Conservation (phyloP, 2,329 filamentous ascomycete species). For the Neofusicoccum kwambonambiense region DNA sequence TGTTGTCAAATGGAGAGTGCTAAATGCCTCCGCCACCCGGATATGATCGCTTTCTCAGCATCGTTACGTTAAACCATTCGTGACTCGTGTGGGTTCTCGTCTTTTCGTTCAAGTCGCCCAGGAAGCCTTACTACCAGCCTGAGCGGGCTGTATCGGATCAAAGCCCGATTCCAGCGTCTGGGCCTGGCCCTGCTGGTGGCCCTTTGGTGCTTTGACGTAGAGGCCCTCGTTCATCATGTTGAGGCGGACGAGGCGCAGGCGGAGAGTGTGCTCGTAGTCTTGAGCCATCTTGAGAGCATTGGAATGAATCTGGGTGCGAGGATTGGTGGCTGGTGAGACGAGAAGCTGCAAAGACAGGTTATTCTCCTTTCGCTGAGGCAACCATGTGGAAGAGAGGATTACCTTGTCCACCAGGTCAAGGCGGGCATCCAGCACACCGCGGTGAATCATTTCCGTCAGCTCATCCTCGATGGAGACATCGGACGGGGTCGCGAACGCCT, state of each 20-base stretch:
- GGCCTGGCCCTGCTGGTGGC: slow-evolving; percentile 5
- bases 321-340: slow-evolving; percentile 66
- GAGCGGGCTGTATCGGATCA: background rate
- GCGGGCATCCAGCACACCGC: slow-evolving; percentile 69
- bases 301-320: slow-evolving; percentile 68
- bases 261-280: slow-evolving; percentile 71
- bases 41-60: background rate
- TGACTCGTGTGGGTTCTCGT: too few species aligned
- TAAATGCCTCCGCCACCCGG: background rate
- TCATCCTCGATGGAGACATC: slow-evolving; percentile 63
- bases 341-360: slow-evolving; percentile 55
- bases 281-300: slow-evolving; percentile 66
- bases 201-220: slow-evolving; percentile 51
- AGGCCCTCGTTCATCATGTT: slow-evolving; percentile 73
- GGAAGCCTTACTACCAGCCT: background rate
- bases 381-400: slow-evolving; percentile 18
- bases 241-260: slow-evolving; percentile 74
- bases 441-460: slow-evolving; percentile 73
- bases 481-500: slow-evolving; percentile 67
- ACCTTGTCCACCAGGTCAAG: slow-evolving; percentile 81
- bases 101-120: background rate
- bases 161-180: slow-evolving; percentile 8
- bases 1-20: background rate
- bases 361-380: background rate
- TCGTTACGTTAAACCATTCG: background rate